Evolutionary conservation across 352 stramenopile species (phyloP).

Genomic region (Elongisporangium anandrum): DNA sequence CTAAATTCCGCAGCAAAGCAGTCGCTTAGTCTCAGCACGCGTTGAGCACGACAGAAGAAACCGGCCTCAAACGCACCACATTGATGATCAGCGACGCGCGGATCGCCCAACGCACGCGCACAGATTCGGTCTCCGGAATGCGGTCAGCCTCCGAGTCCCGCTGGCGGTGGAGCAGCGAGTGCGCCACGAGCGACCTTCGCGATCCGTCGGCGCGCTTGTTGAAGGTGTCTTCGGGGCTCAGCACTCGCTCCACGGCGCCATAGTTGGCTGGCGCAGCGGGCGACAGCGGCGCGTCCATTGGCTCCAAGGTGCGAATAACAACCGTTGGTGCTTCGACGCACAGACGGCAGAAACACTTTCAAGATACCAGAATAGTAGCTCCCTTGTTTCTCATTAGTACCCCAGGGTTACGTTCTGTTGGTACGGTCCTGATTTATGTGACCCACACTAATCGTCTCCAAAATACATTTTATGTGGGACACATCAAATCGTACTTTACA

Average conservation of each 20-base stretch:
- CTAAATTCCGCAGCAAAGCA: conserved; percentile 8
- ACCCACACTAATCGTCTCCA: too few species aligned
- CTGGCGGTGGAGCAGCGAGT: conserved; percentile 59
- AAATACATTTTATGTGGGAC: not conserved
- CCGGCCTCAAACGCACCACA: conserved; percentile 31
- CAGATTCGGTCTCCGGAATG: conserved; percentile 30
- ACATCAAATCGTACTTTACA: not conserved
- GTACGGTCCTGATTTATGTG: too few species aligned
- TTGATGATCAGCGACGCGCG: conserved; percentile 66
- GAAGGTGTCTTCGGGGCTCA: conserved; percentile 4
- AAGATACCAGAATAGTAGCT: not conserved
- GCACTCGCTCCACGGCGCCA: conserved; percentile 3
- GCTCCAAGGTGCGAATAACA: not conserved
- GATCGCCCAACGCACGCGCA: conserved; percentile 67
- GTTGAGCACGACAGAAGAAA: not conserved
- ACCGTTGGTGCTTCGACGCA: not conserved
- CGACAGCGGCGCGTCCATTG: not conserved
- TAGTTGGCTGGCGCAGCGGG: not conserved
- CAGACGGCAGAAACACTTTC: not conserved
- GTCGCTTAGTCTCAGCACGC: not conserved
- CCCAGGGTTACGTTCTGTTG: too few species aligned
- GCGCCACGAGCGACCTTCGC: conserved; percentile 58
- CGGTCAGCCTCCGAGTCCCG: conserved; percentile 45
- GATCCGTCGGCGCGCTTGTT: conserved; percentile 8
- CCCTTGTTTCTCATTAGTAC: not conserved